Evolutionary conservation across 2,329 filamentous ascomycete species (phyloP), one percentile per base, ranked within the genome.

Genomic region (Curvularia hawaiiensis): DNA sequence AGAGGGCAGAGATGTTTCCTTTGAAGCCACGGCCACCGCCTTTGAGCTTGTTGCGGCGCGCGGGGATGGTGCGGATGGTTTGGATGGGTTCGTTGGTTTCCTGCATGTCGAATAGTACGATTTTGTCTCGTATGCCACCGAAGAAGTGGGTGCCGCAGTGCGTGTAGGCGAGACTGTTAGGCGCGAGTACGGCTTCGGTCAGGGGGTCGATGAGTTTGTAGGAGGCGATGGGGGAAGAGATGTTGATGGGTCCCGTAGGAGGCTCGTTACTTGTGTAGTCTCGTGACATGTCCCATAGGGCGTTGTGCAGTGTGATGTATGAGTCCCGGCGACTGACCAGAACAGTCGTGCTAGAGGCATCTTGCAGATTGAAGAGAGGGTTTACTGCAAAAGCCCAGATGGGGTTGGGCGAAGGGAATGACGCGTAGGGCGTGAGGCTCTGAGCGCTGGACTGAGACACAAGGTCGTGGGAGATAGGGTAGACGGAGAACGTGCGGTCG

Each of bases 271-370:
- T 18, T 7, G 72, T 52, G 22, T 46, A 38, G 12, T 14, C 20
- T 9, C 26, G 41, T 51, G 70, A 40, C 2, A 58, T 39, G 48
- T 81, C 79, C 52, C 79, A 78, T 18, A 88, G 71, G 2, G 82
- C 82, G 48, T 86, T 88, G 56, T 79, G 75, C 14, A 88, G 75
- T 10, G 79, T 79, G 52, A 88, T 82, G 4, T 86, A 85, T 46
- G 83, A 80, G 58, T 86, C 81, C 28, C 79, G 75, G 5, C 79
- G 73, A 38, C 83, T 83, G 24, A 81, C 77, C 1, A 88, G 78
- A 10, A 85, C 75, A 4, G 84, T 71, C 1, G 79, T 80, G 1
- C 78, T 84, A 6, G 76, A 77, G 2, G 79, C 69, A 53, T 86
- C 79, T 44, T 80, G 77, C 12, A 86, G 74, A 55, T 79, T 75